phyloP scores from a whole-genome alignment of 495 filamentous ascomycete genomes.

The Trichoderma reesei region DNA sequence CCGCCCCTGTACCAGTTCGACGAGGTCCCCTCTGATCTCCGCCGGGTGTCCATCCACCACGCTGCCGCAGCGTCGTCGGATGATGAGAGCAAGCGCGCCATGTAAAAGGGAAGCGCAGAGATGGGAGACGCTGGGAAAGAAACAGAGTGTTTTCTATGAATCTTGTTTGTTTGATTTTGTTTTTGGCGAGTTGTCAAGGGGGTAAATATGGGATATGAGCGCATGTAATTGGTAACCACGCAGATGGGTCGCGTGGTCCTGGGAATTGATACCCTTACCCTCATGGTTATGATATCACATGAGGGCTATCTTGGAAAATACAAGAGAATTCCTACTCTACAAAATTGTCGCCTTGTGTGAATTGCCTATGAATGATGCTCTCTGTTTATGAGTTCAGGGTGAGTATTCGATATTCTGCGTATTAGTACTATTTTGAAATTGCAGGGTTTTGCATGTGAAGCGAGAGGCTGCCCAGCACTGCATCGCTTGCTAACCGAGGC shows the following conservation, averaged over 20 bases:
- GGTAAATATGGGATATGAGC: neutral
- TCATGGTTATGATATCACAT: conserved; percentile 3
- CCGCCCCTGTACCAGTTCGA: conserved; percentile 13
- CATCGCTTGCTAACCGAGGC: neutral
- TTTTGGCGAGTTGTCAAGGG: neutral
- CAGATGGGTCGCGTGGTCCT: neutral
- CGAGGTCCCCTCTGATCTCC: neutral
- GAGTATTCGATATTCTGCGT: too few relatives aligned
- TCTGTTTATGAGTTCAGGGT: too few relatives aligned
- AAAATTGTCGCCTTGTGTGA: neutral
- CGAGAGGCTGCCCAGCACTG: neutral
- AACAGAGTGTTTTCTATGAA: neutral
- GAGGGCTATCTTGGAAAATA: neutral
- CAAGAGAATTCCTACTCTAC: neutral
- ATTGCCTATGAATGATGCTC: too few relatives aligned
- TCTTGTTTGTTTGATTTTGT: neutral
- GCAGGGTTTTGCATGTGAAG: neutral
- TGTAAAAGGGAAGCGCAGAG: neutral
- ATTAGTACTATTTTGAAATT: too few relatives aligned
- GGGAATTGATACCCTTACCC: conserved; percentile 5
- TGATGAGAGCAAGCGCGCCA: neutral
- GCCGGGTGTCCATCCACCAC: neutral
- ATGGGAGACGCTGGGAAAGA: neutral
- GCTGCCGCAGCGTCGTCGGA: neutral
- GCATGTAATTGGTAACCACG: neutral